These are phyloP conservation scores for Vigna hirtella DNA, from an alignment of 306 rosid genomes.

Conservation along the genomic window DNA sequence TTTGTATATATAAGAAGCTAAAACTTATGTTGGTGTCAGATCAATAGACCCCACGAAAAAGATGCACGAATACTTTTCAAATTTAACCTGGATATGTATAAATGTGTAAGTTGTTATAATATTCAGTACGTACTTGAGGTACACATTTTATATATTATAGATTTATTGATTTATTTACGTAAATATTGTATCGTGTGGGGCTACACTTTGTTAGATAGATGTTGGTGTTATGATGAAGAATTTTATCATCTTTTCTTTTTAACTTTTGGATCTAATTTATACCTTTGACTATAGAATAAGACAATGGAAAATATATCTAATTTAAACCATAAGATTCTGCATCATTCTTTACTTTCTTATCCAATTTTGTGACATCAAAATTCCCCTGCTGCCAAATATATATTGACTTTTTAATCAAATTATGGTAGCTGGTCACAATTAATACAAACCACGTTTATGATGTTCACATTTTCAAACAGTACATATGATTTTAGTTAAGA, in stretches of 20 bases:
- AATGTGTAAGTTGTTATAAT: background rate
- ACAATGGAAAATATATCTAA: background rate
- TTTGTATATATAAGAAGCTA: too few species aligned
- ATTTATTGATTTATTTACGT: too few species aligned
- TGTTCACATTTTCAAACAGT: too few species aligned
- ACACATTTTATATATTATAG: too few species aligned
- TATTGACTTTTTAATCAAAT: background rate
- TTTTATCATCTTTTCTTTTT: background rate
- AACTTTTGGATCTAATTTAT: background rate
- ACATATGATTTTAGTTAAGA: too few species aligned
- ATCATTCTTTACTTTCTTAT: background rate
- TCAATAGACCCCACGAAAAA: background rate
- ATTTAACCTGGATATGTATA: background rate
- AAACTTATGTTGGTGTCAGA: slow-evolving; percentile 5
- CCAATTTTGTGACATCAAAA: slow-evolving; percentile 1
- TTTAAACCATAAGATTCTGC: background rate
- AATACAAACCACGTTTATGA: too few species aligned
- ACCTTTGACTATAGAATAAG: slow-evolving; percentile 19
- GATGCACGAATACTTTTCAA: background rate
- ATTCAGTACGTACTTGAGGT: too few species aligned
- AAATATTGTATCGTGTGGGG: too few species aligned
- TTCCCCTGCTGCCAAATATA: slow-evolving; percentile 26
- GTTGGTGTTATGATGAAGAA: too few species aligned
- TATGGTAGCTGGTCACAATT: too few species aligned
- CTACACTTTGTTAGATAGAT: too few species aligned